Evolutionary conservation across 2,329 filamentous ascomycete species (phyloP).

Genomic region (Rutstroemia sp.): DNA sequence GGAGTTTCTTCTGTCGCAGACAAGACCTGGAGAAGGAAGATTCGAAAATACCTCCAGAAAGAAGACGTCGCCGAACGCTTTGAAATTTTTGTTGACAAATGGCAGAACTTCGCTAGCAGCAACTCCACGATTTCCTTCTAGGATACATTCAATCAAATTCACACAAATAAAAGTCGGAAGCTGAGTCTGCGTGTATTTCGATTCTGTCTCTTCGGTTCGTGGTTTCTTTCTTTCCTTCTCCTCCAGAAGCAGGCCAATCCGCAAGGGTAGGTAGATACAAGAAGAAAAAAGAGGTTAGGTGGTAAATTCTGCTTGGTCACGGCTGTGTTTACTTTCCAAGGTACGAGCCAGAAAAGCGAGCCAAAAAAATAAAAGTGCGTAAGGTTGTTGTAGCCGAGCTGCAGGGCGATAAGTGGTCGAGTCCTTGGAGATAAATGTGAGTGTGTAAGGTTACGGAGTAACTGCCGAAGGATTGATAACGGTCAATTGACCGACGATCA

Average conservation of each 20-base stretch:
- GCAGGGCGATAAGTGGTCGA: conserved; percentile 10
- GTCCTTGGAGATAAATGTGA: background rate
- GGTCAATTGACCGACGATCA: background rate
- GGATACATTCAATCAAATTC: background rate
- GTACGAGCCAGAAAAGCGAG: no score
- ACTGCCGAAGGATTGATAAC: background rate
- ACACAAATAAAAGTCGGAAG: background rate
- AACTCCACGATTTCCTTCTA: conserved; percentile 2
- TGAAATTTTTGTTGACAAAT: background rate
- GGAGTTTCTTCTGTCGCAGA: background rate
- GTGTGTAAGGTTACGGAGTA: background rate
- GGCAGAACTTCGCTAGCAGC: background rate
- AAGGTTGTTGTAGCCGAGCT: background rate
- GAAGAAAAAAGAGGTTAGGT: background rate
- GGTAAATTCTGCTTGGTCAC: background rate
- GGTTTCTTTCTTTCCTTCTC: background rate
- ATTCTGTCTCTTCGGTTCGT: background rate
- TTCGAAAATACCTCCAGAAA: background rate
- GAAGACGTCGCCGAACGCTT: background rate
- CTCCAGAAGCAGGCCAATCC: background rate
- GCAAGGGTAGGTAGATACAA: background rate
- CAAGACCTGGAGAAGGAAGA: background rate
- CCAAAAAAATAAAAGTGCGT: background rate
- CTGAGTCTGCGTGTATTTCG: background rate
- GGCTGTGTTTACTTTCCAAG: background rate